Evolutionary conservation across 1,139 yeast species (phyloP), one percentile per base, ranked within the genome.

Genomic region (Protomyces macrosporus): DNA sequence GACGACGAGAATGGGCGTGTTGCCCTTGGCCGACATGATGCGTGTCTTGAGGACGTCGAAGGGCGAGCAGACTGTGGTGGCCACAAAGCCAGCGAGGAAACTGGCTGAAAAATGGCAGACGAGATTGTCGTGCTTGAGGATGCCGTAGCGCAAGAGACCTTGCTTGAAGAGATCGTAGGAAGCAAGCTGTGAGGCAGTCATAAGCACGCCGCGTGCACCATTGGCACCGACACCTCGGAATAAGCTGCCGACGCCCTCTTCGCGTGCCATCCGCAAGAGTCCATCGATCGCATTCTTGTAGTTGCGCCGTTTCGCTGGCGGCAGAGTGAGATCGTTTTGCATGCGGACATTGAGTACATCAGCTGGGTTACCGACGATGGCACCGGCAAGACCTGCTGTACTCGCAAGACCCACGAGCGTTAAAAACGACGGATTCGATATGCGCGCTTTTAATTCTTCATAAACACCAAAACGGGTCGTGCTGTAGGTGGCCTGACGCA

Each of bases 101-200:
- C 91, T 85, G 0, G 95, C 88, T 40, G 85, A 73, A 72, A 90
- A 88, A 74, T 89, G 96, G 2, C 96, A 88, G 0, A 84, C 73
- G 69, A 84, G 84, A 64, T 85, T 81, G 34, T 81, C 76, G 48
- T 89, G 84, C 70, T 87, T 85, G 76, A 86, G 73, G 12, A 77
- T 74, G 1, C 84, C 67, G 4, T 74, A 71, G 5, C 78, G 76
- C 12, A 88, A 87, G 64, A 89, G 77, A 53, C 84, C 68, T 33
- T 77, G 76, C 74, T 90, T 90, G 61, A 90, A 86, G 59, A 86
- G 78, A 74, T 90, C 96, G 71, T 90, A 90, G 0, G 95, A 87
- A 3, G 89, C 96, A 64, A 89, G 95, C 74, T 90, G 97, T 1
- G 95, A 86, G 0, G 95, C 91, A 0, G 96, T 90, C 96, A 90